Percentiles rank a stretch among this genome's conserved stretches.
Evolutionary conservation across 2,329 filamentous ascomycete species (phyloP).

Genomic region (Cladosporium sp.): DNA sequence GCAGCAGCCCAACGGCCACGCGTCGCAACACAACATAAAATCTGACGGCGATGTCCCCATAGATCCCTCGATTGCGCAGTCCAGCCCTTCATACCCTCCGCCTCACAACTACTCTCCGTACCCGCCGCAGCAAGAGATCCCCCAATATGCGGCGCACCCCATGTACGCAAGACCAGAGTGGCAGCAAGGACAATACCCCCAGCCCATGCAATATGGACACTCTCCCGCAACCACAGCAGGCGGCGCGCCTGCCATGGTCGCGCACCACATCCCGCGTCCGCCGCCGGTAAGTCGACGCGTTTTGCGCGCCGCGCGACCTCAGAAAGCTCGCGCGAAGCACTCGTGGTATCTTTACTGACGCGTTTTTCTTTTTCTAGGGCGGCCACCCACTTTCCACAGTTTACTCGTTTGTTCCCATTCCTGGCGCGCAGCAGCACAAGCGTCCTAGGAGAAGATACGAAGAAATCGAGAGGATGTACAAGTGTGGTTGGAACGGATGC

Average conservation of each 20-base stretch:
- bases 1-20: constrained; percentile 62
- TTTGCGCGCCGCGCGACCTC: constrained; percentile 11
- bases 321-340: neutral
- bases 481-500: constrained; percentile 96
- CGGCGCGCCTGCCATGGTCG: constrained; percentile 52
- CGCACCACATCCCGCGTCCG: constrained; percentile 54
- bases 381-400: constrained; percentile 65
- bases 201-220: constrained; percentile 41
- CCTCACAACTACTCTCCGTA: constrained; percentile 81
- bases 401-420: constrained; percentile 96
- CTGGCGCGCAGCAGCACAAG: constrained; percentile 95
- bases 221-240: constrained; percentile 56
- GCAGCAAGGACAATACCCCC: constrained; percentile 58
- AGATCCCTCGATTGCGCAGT: constrained; percentile 96
- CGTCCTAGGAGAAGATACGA: constrained; percentile 88
- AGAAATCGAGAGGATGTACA: constrained; percentile 99
- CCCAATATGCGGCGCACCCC: constrained; percentile 65
- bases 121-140: constrained; percentile 75
- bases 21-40: constrained; percentile 56
- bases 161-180: constrained; percentile 68
- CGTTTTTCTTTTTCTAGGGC: constrained; percentile 34
- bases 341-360: constrained; percentile 19
- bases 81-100: constrained; percentile 85
- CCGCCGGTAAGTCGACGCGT: constrained; percentile 52
- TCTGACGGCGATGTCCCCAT: constrained; percentile 97